These are phyloP conservation scores for Auricularia heimuer DNA, from an alignment of 768 basidiomycete species.

Conservation along the genomic window DNA sequence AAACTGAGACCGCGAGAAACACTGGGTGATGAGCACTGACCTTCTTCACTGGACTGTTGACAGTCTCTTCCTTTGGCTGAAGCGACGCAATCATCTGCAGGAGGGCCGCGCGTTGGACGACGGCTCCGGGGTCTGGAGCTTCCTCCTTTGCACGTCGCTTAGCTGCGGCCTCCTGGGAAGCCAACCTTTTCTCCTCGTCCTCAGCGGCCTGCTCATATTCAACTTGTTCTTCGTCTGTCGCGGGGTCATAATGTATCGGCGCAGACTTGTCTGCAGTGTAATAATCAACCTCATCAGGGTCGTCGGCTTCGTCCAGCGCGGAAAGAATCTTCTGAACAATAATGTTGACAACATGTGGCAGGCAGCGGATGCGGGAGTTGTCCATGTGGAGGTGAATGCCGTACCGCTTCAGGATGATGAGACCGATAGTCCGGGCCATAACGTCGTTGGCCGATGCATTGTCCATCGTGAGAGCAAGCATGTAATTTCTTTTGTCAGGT, in stretches of 20 bases:
- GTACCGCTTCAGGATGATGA: conserved; percentile 8
- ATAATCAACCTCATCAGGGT: conserved; percentile 20
- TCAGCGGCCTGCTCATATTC: conserved; percentile 11
- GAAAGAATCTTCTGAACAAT: conserved; percentile 25
- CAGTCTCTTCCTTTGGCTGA: neutral
- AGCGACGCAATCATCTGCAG: conserved; percentile 14
- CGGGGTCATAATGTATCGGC: conserved; percentile 22
- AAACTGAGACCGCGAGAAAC: too few species aligned
- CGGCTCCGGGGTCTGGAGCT: conserved; percentile 14
- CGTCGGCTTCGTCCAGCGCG: conserved; percentile 17
- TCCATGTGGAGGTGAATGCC: conserved; percentile 18
- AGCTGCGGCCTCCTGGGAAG: neutral
- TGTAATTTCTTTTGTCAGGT: conserved; percentile 9
- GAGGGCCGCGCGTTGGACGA: conserved; percentile 9
- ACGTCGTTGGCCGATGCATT: conserved; percentile 29
- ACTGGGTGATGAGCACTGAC: neutral
- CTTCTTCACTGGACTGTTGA: conserved; percentile 13
- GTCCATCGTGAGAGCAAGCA: conserved; percentile 20
- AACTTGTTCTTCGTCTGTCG: conserved; percentile 15
- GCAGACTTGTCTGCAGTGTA: conserved; percentile 19
- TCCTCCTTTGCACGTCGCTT: conserved; percentile 4
- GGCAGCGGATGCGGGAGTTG: conserved; percentile 24
- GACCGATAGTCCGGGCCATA: conserved; percentile 17
- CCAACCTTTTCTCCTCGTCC: conserved; percentile 14
- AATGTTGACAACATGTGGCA: conserved; percentile 28